Evolutionary conservation across 176 grass and related monocot genomes (phyloP).

Genomic region (Tuctoria greenei): DNA sequence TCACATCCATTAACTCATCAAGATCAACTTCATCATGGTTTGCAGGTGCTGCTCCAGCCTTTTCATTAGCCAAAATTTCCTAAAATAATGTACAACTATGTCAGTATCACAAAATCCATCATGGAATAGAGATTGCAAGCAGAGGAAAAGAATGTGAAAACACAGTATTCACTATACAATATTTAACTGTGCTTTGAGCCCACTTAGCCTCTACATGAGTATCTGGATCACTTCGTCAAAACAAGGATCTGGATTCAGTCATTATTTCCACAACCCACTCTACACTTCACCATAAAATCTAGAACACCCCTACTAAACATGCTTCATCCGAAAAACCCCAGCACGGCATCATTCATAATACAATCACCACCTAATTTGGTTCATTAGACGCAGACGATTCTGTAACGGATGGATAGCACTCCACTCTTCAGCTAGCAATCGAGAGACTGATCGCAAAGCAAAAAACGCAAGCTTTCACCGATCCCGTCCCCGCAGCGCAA

Average conservation of each 20-base stretch:
- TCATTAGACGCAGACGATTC: not conserved
- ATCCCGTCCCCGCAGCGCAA: not conserved
- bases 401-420: not conserved
- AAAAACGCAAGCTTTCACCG: not conserved
- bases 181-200: not conserved
- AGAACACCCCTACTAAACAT: not conserved
- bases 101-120: conserved; percentile 23
- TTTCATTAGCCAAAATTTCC: conserved; percentile 77
- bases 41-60: conserved; percentile 56
- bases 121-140: not conserved
- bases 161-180: not conserved
- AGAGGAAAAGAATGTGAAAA: not conserved
- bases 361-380: not conserved
- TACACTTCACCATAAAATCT: not conserved
- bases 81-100: conserved; percentile 25
- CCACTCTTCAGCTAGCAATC: not conserved
- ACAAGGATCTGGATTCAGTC: not conserved
- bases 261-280: not conserved
- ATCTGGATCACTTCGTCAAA: no score
- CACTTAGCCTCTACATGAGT: not conserved
- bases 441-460: not conserved
- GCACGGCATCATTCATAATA: not conserved
- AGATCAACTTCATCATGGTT: conserved; percentile 87
- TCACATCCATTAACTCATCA: conserved; percentile 95
- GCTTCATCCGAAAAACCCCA: not conserved